A percentile compares a stretch with the other conserved stretches of the same genome.
phyloP scores from a whole-genome alignment of 768 basidiomycete species.

The Thelephora ganbajun region DNA sequence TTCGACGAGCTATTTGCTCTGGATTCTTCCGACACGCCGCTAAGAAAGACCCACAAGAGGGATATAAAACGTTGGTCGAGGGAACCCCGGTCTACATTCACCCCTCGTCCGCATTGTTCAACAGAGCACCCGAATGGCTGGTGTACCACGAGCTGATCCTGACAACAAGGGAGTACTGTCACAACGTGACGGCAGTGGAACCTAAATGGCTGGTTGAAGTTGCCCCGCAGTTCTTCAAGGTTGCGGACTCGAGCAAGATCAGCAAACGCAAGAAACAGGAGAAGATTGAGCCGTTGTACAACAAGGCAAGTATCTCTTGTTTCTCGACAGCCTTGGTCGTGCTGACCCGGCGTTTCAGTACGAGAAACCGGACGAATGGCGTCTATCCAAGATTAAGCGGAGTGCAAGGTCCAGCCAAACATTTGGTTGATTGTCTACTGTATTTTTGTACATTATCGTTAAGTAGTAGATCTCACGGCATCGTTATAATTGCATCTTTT shows the following conservation, averaged over 20 bases:
- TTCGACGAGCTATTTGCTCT: conserved; percentile 91
- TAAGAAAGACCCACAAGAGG: conserved; percentile 96
- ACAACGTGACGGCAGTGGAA: conserved; percentile 89
- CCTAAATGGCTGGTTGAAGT: conserved; percentile 98
- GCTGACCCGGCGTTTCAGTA: conserved; percentile 26
- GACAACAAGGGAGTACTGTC: conserved; percentile 91
- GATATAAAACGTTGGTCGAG: conserved; percentile 95
- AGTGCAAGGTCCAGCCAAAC: conserved; percentile 90
- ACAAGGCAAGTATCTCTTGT: conserved; percentile 39
- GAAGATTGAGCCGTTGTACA: conserved; percentile 92
- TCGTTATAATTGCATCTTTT: conserved; percentile 5
- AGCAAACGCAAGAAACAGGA: conserved; percentile 92
- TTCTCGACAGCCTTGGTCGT: background rate
- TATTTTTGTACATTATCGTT: background rate
- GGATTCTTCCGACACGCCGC: conserved; percentile 98
- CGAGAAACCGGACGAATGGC: conserved; percentile 91
- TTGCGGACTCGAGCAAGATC: conserved; percentile 95
- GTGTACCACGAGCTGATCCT: conserved; percentile 93
- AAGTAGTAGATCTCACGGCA: background rate
- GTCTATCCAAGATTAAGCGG: conserved; percentile 82
- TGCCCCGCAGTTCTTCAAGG: conserved; percentile 97
- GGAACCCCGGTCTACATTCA: conserved; percentile 99
- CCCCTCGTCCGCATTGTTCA: conserved; percentile 93
- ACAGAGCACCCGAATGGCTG: conserved; percentile 91
- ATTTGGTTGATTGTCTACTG: conserved; percentile 44